These are phyloP conservation scores for Sporobolomyces roseus DNA, from an alignment of 768 basidiomycete species.

Conservation along the genomic window DNA sequence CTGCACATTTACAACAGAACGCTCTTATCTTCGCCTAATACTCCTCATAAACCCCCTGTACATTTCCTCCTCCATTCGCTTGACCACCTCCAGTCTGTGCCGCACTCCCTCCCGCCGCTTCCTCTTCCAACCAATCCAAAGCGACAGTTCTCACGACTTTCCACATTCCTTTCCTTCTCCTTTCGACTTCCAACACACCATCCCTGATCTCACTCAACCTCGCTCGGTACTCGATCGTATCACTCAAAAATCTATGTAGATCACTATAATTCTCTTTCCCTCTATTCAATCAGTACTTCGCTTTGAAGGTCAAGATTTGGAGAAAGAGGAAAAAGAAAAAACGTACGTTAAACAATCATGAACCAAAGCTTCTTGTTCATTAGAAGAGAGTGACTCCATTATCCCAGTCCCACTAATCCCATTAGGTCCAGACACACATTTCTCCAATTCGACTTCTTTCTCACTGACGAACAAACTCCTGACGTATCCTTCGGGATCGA, in stretches of 20 bases:
- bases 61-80: too few relatives aligned
- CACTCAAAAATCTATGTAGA: slow-evolving; percentile 44
- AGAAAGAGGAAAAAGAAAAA: not conserved
- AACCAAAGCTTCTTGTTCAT: slow-evolving; percentile 43
- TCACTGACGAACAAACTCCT: slow-evolving; percentile 29
- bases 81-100: too few relatives aligned
- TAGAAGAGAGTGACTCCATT: slow-evolving; percentile 33
- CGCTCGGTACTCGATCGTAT: slow-evolving; percentile 44
- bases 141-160: slow-evolving; percentile 36
- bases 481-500: slow-evolving; percentile 38
- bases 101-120: slow-evolving; percentile 19
- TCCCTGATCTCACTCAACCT: slow-evolving; percentile 45
- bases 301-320: not conserved
- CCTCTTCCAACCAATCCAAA: slow-evolving; percentile 36
- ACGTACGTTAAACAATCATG: slow-evolving; percentile 43
- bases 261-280: slow-evolving; percentile 13
- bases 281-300: not conserved
- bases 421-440: not conserved
- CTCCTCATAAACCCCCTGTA: too few relatives aligned
- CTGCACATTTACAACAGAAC: too few relatives aligned
- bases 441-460: slow-evolving; percentile 32
- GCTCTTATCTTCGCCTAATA: too few relatives aligned
- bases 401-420: slow-evolving; percentile 1
- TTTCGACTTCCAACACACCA: slow-evolving; percentile 43
- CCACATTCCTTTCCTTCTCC: slow-evolving; percentile 44